These are phyloP conservation scores for Balakata baccata DNA, from an alignment of 345 rosid species.

Conservation along the genomic window DNA sequence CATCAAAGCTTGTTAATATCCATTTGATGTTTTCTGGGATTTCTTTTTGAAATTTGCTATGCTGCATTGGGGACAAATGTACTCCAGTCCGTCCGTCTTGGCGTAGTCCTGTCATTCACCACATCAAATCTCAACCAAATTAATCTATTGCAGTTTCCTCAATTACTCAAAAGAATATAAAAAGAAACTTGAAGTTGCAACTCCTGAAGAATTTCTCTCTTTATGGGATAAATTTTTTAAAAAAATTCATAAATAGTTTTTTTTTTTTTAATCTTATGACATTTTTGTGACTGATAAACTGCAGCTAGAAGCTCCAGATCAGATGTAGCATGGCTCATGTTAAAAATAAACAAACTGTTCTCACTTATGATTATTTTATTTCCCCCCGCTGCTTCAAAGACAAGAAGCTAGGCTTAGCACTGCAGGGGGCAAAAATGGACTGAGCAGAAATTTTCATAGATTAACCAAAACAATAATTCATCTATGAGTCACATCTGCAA, in stretches of 20 bases:
- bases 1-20: constrained; percentile 39
- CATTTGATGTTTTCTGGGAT: constrained; percentile 69
- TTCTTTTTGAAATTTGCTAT: constrained; percentile 81
- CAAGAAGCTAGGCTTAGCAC: no score
- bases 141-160: neutral
- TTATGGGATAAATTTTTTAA: neutral
- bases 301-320: neutral
- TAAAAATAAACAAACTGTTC: neutral
- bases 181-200: neutral
- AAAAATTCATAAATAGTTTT: neutral
- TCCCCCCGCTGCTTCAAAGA: no score
- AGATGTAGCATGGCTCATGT: neutral
- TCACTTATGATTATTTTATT: neutral
- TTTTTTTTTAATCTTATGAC: neutral
- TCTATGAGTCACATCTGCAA: no score
- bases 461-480: no score
- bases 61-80: constrained; percentile 94
- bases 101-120: constrained; percentile 81
- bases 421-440: no score
- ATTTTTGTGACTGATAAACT: neutral
- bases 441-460: no score
- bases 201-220: neutral
- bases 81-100: constrained; percentile 94
- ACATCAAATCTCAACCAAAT: neutral
- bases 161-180: neutral